Conservation (phyloP, 2,329 filamentous ascomycete genomes). For the Aspergillus uvarum region DNA sequence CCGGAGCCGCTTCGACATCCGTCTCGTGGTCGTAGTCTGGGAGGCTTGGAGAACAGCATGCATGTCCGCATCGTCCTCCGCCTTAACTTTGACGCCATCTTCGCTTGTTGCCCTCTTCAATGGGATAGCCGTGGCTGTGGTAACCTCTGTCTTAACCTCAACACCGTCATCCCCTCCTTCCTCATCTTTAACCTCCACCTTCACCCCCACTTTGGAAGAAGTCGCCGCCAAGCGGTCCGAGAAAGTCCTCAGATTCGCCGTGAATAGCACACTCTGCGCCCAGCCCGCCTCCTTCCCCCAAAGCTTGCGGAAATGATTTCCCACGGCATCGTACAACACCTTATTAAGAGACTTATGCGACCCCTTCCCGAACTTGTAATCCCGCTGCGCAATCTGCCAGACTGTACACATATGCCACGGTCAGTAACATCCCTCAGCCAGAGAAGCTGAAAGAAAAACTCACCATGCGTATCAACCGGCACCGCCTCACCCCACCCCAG, state of each 20-base stretch:
- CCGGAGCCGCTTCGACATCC: constrained; percentile 34
- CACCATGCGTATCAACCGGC: constrained; percentile 87
- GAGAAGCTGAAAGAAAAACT: constrained; percentile 20
- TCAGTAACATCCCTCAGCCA: neutral
- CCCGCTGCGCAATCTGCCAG: constrained; percentile 95
- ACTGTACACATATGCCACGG: constrained; percentile 50
- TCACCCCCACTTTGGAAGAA: constrained; percentile 37
- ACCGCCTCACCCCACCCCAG: constrained; percentile 94
- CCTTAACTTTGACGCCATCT: constrained; percentile 21
- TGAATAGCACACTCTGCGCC: constrained; percentile 96
- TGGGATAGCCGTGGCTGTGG: constrained; percentile 18
- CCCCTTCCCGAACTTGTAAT: constrained; percentile 86
- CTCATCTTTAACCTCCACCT: constrained; percentile 28
- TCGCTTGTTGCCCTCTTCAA: constrained; percentile 28
- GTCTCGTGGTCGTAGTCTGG: constrained; percentile 27
- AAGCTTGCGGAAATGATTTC: constrained; percentile 80
- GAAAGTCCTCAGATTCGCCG: constrained; percentile 84
- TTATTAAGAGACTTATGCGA: constrained; percentile 86
- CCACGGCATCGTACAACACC: constrained; percentile 83
- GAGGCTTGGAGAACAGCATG: constrained; percentile 23
- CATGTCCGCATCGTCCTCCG: constrained; percentile 16
- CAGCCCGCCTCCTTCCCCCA: constrained; percentile 96
- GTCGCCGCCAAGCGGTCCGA: constrained; percentile 60
- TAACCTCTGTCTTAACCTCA: constrained; percentile 28
- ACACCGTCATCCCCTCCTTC: constrained; percentile 15